These are phyloP conservation scores for Atractiella rhizophila DNA, from an alignment of 768 basidiomycete genomes.

Conservation along the genomic window DNA sequence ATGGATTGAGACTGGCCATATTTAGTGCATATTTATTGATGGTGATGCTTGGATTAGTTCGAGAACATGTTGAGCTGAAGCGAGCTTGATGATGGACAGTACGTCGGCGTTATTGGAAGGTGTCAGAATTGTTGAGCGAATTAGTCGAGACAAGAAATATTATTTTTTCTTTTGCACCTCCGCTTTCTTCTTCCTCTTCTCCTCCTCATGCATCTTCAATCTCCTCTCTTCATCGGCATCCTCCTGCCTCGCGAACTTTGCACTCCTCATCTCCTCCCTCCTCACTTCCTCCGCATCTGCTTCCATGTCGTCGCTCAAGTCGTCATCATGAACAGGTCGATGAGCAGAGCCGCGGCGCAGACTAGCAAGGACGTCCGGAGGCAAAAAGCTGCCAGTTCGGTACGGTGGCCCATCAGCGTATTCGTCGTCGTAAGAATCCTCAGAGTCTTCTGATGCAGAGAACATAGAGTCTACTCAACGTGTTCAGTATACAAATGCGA, in stretches of 20 bases:
- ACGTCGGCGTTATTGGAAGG: too few species aligned
- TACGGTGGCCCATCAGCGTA: background rate
- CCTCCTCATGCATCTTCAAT: constrained; percentile 1
- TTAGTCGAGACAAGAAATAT: too few species aligned
- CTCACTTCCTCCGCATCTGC: constrained; percentile 6
- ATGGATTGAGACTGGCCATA: too few species aligned
- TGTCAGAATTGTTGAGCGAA: too few species aligned
- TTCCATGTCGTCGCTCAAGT: constrained; percentile 14
- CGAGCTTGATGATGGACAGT: too few species aligned
- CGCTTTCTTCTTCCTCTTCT: constrained; percentile 4
- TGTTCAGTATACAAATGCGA: background rate
- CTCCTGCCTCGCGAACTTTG: constrained; percentile 5
- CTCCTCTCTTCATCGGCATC: constrained; percentile 8
- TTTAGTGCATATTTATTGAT: too few species aligned
- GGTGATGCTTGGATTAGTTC: too few species aligned
- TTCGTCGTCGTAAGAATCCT: background rate
- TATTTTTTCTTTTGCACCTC: too few species aligned
- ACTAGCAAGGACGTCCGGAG: constrained; percentile 2
- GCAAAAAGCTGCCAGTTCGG: constrained; percentile 4
- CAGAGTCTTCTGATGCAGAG: background rate
- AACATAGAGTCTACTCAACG: background rate
- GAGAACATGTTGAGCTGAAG: too few species aligned
- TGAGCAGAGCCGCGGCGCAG: background rate
- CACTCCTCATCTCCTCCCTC: constrained; percentile 11
- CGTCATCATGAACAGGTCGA: constrained; percentile 9